Evolutionary conservation across 805 yeast species (phyloP).

Genomic region (Starmerella gropengiesseri): DNA sequence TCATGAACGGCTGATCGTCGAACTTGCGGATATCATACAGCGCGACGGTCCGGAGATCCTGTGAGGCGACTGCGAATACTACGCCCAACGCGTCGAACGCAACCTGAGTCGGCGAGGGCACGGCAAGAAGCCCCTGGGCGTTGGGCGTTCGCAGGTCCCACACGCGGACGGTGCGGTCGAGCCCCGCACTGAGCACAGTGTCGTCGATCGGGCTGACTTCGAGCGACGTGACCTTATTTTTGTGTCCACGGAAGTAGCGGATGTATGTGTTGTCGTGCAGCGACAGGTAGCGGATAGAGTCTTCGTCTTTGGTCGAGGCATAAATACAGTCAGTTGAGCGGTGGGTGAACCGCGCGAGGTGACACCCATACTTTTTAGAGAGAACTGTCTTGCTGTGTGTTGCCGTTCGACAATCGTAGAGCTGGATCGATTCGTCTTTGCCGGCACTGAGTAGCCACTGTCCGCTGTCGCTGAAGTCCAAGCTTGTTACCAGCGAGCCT

Average conservation of each 20-base stretch:
- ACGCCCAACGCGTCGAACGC: conserved; percentile 79
- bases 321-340: conserved; percentile 60
- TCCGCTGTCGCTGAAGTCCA: conserved; percentile 76
- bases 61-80: conserved; percentile 59
- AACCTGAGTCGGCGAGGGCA: conserved; percentile 44
- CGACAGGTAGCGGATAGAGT: conserved; percentile 55
- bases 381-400: conserved; percentile 48
- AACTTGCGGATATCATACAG: conserved; percentile 53
- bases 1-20: conserved; percentile 47
- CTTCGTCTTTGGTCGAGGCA: conserved; percentile 67
- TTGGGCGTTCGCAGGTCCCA: conserved; percentile 76
- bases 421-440: conserved; percentile 68
- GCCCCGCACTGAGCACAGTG: conserved; percentile 52
- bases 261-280: conserved; percentile 67
- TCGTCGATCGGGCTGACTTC: conserved; percentile 65
- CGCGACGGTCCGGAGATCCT: conserved; percentile 36
- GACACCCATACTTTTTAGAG: conserved; percentile 87
- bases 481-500: conserved; percentile 29
- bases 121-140: conserved; percentile 51
- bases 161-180: conserved; percentile 67
- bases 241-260: conserved; percentile 82
- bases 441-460: conserved; percentile 65
- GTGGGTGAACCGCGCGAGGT: conserved; percentile 74
- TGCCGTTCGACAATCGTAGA: conserved; percentile 68
- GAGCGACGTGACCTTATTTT: conserved; percentile 57